Evolutionary conservation across 257 asterid genomes (phyloP).

Genomic region (Nicotiana knightiana): DNA sequence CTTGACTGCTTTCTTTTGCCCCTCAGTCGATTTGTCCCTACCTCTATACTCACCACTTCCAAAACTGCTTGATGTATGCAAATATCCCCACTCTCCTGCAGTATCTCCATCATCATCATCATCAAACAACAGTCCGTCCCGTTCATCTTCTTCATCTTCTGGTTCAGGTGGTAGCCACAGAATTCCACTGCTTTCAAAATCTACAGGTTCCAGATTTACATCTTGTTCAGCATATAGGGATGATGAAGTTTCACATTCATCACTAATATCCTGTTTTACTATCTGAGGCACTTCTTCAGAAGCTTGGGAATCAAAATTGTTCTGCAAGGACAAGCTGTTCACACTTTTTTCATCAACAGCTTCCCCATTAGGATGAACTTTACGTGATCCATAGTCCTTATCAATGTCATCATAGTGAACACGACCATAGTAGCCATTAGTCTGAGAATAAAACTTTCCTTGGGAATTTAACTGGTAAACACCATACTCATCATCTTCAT

Average conservation of each 20-base stretch:
- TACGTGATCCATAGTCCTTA: conserved; percentile 42
- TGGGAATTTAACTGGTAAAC: conserved; percentile 40
- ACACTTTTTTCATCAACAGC: conserved; percentile 40
- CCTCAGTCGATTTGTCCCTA: conserved; percentile 87
- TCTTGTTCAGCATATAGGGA: conserved; percentile 62
- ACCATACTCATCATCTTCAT: conserved; percentile 66
- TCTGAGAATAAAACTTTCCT: conserved; percentile 40
- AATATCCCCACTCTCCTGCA: conserved; percentile 82
- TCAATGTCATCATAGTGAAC: conserved; percentile 43
- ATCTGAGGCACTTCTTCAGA: conserved; percentile 56
- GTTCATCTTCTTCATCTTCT: conserved; percentile 93
- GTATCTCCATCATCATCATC: conserved; percentile 78
- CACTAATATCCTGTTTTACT: conserved; percentile 38
- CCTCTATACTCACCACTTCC: conserved; percentile 74
- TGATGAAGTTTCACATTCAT: conserved; percentile 77
- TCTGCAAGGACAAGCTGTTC: conserved; percentile 35
- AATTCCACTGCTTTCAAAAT: conserved; percentile 83
- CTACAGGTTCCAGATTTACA: conserved; percentile 63
- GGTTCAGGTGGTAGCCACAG: conserved; percentile 99
- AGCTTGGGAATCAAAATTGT: conserved; percentile 35
- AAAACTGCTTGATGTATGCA: conserved; percentile 59
- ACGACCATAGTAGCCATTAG: conserved; percentile 51
- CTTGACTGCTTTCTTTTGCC: conserved; percentile 70
- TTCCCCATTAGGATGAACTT: conserved; percentile 63
- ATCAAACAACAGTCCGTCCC: conserved; percentile 51